Conservation (phyloP, 2,329 filamentous ascomycete species). For the Cladosporium velox region DNA sequence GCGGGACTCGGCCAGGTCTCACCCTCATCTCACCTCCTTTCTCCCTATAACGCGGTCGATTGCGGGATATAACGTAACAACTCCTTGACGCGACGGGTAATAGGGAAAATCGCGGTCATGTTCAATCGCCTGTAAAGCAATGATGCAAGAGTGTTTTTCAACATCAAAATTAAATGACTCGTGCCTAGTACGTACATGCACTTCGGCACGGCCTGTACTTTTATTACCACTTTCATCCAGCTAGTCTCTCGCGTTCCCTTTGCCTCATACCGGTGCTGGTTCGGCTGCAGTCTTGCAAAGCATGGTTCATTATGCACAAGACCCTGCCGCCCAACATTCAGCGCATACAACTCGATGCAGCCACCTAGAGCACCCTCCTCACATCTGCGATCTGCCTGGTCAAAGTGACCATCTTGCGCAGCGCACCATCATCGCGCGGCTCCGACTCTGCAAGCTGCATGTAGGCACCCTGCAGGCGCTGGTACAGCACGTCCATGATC, state of each 20-base stretch:
- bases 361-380: conserved; percentile 15
- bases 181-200: not conserved
- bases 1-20: conserved; percentile 13
- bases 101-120: not conserved
- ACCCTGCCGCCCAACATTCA: not conserved
- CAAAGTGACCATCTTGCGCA: conserved; percentile 38
- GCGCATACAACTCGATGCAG: too few species aligned
- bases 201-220: not conserved
- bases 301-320: not conserved
- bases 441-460: conserved; percentile 57
- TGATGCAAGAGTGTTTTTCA: not conserved
- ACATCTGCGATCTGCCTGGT: conserved; percentile 34
- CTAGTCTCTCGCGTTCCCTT: not conserved
- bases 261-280: too few species aligned
- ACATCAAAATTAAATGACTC: not conserved
- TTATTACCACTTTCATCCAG: not conserved
- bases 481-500: conserved; percentile 61
- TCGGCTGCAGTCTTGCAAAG: not conserved
- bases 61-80: not conserved
- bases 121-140: not conserved
- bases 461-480: conserved; percentile 59
- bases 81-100: not conserved
- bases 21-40: conserved; percentile 18
- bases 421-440: conserved; percentile 49
- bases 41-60: not conserved